Evolutionary conservation across 495 filamentous ascomycete species (phyloP).

Genomic region (Penicillium chermesinum): DNA sequence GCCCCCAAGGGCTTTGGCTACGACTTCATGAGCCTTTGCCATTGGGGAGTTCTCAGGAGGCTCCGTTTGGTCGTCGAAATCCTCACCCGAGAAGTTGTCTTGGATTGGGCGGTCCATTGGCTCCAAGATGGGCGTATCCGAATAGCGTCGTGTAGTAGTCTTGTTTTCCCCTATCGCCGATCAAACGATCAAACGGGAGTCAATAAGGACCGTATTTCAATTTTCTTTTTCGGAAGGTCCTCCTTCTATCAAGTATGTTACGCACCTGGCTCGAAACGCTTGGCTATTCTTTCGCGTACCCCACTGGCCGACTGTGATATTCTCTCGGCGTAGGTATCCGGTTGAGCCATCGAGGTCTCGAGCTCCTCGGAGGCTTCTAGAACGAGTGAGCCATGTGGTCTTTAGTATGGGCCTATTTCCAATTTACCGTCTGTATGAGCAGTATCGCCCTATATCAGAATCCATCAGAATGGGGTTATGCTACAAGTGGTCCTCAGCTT

Average conservation of each 20-base stretch:
- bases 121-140: not conserved
- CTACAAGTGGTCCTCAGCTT: not conserved
- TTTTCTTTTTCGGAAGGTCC: too few species aligned
- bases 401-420: too few species aligned
- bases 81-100: not conserved
- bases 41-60: not conserved
- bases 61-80: not conserved
- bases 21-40: too few species aligned
- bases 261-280: conserved; percentile 25
- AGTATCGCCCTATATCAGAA: conserved; percentile 10
- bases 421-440: conserved; percentile 10
- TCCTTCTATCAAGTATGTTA: too few species aligned
- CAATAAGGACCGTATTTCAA: too few species aligned
- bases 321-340: conserved; percentile 9
- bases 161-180: not conserved
- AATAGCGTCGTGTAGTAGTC: not conserved
- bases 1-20: not conserved
- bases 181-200: too few species aligned
- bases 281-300: conserved; percentile 18
- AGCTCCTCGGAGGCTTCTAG: conserved; percentile 15
- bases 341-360: conserved; percentile 6
- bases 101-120: not conserved
- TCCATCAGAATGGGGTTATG: too few species aligned
- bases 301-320: conserved; percentile 18
- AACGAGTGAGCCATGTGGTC: not conserved